Base-by-base conservation (phyloP, 2,329 filamentous ascomycete species). In the Penicillium brasilianum region DNA sequence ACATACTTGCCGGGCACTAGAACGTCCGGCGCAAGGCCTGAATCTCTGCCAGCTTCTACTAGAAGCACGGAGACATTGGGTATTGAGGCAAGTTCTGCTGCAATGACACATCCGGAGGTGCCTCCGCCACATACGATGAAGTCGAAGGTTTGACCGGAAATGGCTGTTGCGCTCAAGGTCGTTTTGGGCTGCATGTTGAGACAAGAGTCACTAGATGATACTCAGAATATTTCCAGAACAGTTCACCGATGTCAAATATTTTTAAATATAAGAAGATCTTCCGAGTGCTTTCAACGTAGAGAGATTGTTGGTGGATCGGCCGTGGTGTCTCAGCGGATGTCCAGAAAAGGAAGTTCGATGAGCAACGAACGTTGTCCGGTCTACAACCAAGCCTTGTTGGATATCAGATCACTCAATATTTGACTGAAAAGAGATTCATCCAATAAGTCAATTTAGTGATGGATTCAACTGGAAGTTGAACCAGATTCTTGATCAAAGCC, bases 1-100 rank as follows among this genome's bases (percentile, higher is more conserved):
- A 58, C 56, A 52, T 44, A 58, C 46, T 58, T 58, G 20, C 56
- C 56, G 2, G 56, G 56, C 16, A 58, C 56, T 0, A 58, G 56
- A 13, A 58, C 56, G 36, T 58, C 56, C 1, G 56, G n/a, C 2
- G 25, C n/a, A 46, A 58, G 48, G 13, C 39, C 48, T 14, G 49
- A 58, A 14, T 58, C 49, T n/a, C 56, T 48, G 10, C 56, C 56
- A 5, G 56, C 56, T 58, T 58, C 49, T 28, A 58, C 30, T 6
- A 58, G 5, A n/a, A 53, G 39, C 4, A 58, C 56, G 11, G 56
- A 58, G 20, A 36, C 56, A 53, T 53, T 37, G 13, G 56, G 49
- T 14, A 53, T 37, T 11, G 28, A 25, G 20, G 49, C 28, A 36
- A 58, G 39, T 18, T 36, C 25, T 13, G 49, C 48, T 41, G 56